These are phyloP conservation scores for Dictyophora rubrovolvata DNA, from an alignment of 768 basidiomycete genomes.

Conservation along the genomic window DNA sequence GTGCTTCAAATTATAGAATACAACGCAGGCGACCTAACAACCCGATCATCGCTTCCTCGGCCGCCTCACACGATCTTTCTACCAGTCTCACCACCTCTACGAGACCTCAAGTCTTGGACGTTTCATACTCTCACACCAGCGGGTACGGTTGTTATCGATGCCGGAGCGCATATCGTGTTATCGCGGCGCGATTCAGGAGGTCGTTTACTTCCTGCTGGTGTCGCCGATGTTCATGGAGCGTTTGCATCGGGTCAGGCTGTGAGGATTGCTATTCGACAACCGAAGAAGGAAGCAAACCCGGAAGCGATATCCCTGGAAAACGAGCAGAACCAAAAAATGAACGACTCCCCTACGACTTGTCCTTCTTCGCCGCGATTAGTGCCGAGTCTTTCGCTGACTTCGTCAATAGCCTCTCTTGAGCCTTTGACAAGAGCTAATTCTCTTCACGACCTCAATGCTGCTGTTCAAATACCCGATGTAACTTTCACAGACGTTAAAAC, in stretches of 20 bases:
- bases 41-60: slow-evolving; percentile 20
- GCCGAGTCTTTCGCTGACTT: slow-evolving; percentile 32
- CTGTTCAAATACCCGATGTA: slow-evolving; percentile 14
- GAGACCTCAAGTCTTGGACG: slow-evolving; percentile 93
- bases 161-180: slow-evolving; percentile 81
- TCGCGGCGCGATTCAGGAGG: slow-evolving; percentile 83
- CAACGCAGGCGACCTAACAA: slow-evolving; percentile 34
- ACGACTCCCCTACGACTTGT: slow-evolving; percentile 35
- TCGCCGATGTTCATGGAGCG: slow-evolving; percentile 72
- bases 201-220: slow-evolving; percentile 84
- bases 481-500: slow-evolving; percentile 10
- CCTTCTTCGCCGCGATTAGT: slow-evolving; percentile 45
- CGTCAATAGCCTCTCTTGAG: slow-evolving; percentile 37
- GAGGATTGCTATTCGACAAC: slow-evolving; percentile 53
- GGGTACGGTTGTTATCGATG: slow-evolving; percentile 80
- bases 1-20: slow-evolving; percentile 79
- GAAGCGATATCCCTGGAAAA: slow-evolving; percentile 16
- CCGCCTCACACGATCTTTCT: slow-evolving; percentile 88
- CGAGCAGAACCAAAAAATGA: slow-evolving; percentile 25
- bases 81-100: slow-evolving; percentile 58
- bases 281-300: slow-evolving; percentile 15
- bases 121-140: slow-evolving; percentile 88
- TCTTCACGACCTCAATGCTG: slow-evolving; percentile 19
- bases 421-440: slow-evolving; percentile 33
- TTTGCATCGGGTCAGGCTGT: slow-evolving; percentile 97